Evolutionary conservation across 805 yeast genomes (phyloP).

Genomic region (Grigorovia jiainica): DNA sequence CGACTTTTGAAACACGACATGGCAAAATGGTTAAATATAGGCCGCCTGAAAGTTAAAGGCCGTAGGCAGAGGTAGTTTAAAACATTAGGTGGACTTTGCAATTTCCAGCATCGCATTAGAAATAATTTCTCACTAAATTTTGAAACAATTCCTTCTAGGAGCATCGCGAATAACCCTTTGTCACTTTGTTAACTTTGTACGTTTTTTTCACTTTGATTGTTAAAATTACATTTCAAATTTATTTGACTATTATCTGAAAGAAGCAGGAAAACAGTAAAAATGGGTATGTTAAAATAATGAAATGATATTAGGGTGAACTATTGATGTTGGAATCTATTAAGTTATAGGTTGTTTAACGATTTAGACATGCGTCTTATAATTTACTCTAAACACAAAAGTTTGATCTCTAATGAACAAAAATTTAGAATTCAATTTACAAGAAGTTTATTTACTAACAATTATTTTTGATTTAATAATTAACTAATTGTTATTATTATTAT

Average conservation of each 20-base stretch:
- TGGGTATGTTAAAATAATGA: conserved; percentile 30
- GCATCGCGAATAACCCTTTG: neutral
- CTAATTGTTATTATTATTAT: too few species aligned
- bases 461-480: neutral
- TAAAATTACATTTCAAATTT: neutral
- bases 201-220: neutral
- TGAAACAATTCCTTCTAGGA: neutral
- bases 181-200: neutral
- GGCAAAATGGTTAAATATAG: too few species aligned
- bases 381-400: too few species aligned
- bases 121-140: neutral
- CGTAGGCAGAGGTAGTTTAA: too few species aligned
- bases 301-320: neutral
- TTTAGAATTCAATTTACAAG: too few species aligned
- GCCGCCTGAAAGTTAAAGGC: too few species aligned
- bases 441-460: conserved; percentile 1
- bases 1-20: too few species aligned
- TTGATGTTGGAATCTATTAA: neutral
- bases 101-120: too few species aligned
- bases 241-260: neutral
- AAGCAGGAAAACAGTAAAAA: conserved; percentile 28
- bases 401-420: too few species aligned
- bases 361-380: too few species aligned
- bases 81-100: too few species aligned
- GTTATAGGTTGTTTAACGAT: neutral